A percentile compares a stretch with the other conserved stretches of the same genome.
These are phyloP conservation scores for Pyrenophora teres DNA, from an alignment of 2,329 filamentous ascomycete species.

Conservation along the genomic window DNA sequence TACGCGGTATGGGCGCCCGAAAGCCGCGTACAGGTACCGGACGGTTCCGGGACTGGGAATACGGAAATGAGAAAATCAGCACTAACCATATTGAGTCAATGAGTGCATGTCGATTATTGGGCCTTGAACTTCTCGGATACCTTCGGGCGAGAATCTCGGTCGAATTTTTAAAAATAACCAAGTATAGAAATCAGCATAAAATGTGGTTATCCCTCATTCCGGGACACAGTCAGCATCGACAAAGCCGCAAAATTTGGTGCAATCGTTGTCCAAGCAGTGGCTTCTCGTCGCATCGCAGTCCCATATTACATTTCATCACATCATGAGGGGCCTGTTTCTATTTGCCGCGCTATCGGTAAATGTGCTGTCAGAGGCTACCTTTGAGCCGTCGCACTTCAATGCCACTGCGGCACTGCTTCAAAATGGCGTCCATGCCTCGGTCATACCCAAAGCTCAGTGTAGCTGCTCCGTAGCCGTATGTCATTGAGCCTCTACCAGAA, in stretches of 20 bases:
- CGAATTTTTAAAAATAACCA: too few species aligned
- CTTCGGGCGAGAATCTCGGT: too few species aligned
- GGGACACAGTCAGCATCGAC: not conserved
- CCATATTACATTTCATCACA: too few species aligned
- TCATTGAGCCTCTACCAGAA: not conserved
- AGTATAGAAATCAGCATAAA: too few species aligned
- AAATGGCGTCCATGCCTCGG: slow-evolving; percentile 20
- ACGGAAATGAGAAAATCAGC: too few species aligned
- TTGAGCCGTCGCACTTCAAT: slow-evolving; percentile 24
- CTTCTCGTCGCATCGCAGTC: too few species aligned
- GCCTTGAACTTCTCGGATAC: too few species aligned
- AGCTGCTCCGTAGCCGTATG: slow-evolving; percentile 29
- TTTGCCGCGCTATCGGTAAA: slow-evolving; percentile 2
- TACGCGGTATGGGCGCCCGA: too few species aligned
- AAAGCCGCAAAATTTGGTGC: not conserved
- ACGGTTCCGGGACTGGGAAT: too few species aligned
- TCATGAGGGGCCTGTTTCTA: slow-evolving; percentile 1
- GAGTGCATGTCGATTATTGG: too few species aligned
- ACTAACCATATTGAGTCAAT: too few species aligned
- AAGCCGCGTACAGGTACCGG: too few species aligned
- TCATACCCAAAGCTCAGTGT: not conserved
- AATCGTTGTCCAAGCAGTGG: not conserved
- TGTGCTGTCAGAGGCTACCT: slow-evolving; percentile 2
- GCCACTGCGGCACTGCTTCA: slow-evolving; percentile 25
- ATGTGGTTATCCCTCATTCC: not conserved